Base-by-base conservation (phyloP, 305 asterid species). In the Nicotiana rustica region DNA sequence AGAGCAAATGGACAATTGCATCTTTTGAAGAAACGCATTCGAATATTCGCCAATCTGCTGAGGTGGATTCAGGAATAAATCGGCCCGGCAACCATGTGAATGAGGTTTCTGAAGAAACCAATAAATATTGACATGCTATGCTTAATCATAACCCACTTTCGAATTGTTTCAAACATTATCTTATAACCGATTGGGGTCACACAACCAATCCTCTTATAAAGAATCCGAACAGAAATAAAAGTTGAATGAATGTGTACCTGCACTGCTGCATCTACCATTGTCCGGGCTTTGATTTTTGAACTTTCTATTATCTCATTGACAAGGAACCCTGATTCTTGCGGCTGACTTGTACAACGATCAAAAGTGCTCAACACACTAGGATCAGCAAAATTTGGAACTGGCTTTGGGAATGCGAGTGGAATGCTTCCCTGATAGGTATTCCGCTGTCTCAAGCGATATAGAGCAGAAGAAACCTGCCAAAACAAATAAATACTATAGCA, bases 181-280 rank as follows among this genome's bases (percentile, higher is more conserved):
- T 29, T 55, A 29, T 25, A 76, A 55, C 66, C 14, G 3, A 59
- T 8, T 29, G 17, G 66, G 66, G 49, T 31, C 80, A 75, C 65
- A 76, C 80, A 44, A 29, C 41, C 21, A 76, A 29, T 25, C 44
- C 44, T 52, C 9, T 75, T 75, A 75, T 10, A 29, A 49, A 55
- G 78, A 31, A 25, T 15, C 10, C 18, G 36, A 59, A 36, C 41
- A 67, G 36, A 83, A 17, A 21, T 29, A 68, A 83, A 18, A 57
- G 65, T 73, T 10, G 76, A 14, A 47, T 67, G 10, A 68, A 78
- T 81, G 19, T 82, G 8, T 90, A 96, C 99, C 97, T 88, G 97
- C 91, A 93, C 79, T 66, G 99, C 99, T 55, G 92, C 93, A 88
- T 92, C 93, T 70, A 96, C 99, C 97, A 96, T 92, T 25, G 90